Base-by-base conservation (phyloP, 805 yeast genomes). In the Candida endomychidarum region DNA sequence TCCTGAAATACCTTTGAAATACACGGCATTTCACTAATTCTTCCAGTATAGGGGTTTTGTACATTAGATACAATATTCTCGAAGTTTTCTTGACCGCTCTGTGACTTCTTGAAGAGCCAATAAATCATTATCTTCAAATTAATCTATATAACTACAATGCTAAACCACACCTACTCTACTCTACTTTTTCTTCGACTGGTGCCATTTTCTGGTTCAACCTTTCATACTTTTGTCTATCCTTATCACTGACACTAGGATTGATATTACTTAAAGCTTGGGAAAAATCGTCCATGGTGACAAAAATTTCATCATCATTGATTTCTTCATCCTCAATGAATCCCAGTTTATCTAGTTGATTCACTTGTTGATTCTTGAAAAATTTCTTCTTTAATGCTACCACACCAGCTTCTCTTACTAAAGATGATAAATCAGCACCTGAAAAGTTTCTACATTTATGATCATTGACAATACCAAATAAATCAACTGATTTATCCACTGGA, bases 361-460 rank as follows among this genome's bases (percentile, higher is more conserved):
- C 67, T 38, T 60, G 47, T 41, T 66, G 70, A 17, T 63, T 63
- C 12, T 51, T 52, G 60, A 84, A 85, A 48, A 85, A 82, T 51
- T 75, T 81, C 59, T 81, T 79, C 58, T 88, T 85, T 59, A 90
- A 72, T 1, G 97, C 95, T 37, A 78, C 65, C 5, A 89, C 93
- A 50, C 96, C 89, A n/a, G 98, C 95, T 57, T 93, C 98, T 53
- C 96, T 75, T 1, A 86, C 91, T 42, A 93, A 65, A 2, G 96
- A 88, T 1, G 95, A 88, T 41, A 93, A 72, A 70, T 93, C 99
- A 0, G 99, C 99, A 57, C 99, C 99, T 3, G 95, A 85, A 58
- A 87, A 93, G 64, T 88, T 91, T 46, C 86, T 73, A 64, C 96
- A 85, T 51, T 90, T 75, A 46, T 77, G 83, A 60, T 88, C 95